Conservation (phyloP, 2,329 filamentous ascomycete species). For the Talaromyces sp. region DNA sequence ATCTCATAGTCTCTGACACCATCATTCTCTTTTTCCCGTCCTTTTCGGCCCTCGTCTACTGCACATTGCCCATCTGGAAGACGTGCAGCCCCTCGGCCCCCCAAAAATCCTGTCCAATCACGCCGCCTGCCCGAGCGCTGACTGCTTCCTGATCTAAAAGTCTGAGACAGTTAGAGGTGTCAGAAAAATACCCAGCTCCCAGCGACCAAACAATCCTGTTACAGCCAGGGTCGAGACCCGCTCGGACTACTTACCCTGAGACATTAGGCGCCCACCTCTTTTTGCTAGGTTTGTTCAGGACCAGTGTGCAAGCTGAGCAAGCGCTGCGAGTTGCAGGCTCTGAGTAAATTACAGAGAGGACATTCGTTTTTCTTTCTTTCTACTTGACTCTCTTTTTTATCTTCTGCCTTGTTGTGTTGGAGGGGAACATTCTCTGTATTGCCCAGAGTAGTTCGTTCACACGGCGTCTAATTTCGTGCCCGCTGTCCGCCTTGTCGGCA, state of each 20-base stretch:
- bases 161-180: slow-evolving; percentile 12
- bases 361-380: background rate
- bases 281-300: background rate
- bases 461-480: slow-evolving; percentile 1
- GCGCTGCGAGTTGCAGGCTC: slow-evolving; percentile 2
- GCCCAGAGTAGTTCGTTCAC: background rate
- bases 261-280: slow-evolving; percentile 15
- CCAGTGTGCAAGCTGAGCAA: slow-evolving; percentile 9
- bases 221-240: slow-evolving; percentile 15
- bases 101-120: slow-evolving; percentile 6
- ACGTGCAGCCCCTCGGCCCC: slow-evolving; percentile 6
- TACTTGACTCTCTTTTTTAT: background rate
- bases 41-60: background rate
- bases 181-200: background rate
- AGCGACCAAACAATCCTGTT: background rate
- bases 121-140: slow-evolving; percentile 3
- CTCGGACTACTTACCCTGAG: slow-evolving; percentile 13
- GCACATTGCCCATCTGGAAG: background rate
- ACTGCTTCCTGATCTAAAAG: background rate
- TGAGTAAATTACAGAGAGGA: background rate
- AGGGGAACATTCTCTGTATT: background rate
- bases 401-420: background rate
- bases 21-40: background rate
- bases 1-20: background rate
- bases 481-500: slow-evolving; percentile 1